Conservation (phyloP, 2,329 filamentous ascomycete genomes). For the Aspergillus udagawae region DNA sequence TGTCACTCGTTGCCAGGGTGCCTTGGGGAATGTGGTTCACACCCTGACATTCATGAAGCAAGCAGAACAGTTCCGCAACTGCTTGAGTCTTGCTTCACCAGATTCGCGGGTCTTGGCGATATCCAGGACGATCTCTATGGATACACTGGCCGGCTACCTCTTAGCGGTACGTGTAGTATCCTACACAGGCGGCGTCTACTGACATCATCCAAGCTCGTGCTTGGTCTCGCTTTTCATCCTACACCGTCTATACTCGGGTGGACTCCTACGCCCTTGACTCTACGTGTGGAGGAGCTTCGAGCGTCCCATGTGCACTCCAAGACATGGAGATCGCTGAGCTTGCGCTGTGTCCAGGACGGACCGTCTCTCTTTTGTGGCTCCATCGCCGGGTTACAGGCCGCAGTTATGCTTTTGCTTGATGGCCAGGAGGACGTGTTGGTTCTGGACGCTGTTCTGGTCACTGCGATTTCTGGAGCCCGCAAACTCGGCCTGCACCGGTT, state of each 20-base stretch:
- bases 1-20: background rate
- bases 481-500: conserved; percentile 10
- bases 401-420: conserved; percentile 14
- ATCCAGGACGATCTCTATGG: background rate
- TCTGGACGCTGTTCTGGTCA: conserved; percentile 11
- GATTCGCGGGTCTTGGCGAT: background rate
- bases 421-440: conserved; percentile 1
- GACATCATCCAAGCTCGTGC: background rate
- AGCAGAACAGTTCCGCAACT: background rate
- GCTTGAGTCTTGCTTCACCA: background rate
- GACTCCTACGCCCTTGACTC: background rate
- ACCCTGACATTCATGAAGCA: background rate
- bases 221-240: background rate
- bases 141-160: background rate
- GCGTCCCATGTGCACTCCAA: background rate
- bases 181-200: background rate
- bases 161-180: background rate
- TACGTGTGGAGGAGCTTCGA: background rate
- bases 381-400: conserved; percentile 10
- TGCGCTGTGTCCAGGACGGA: conserved; percentile 9
- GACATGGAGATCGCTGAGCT: background rate
- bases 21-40: background rate
- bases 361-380: conserved; percentile 13
- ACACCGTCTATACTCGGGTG: background rate
- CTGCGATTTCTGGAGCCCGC: conserved; percentile 12